These are phyloP conservation scores for Toxoplasma gondii DNA, from an alignment of 169 alveolate genomes.

Conservation along the genomic window DNA sequence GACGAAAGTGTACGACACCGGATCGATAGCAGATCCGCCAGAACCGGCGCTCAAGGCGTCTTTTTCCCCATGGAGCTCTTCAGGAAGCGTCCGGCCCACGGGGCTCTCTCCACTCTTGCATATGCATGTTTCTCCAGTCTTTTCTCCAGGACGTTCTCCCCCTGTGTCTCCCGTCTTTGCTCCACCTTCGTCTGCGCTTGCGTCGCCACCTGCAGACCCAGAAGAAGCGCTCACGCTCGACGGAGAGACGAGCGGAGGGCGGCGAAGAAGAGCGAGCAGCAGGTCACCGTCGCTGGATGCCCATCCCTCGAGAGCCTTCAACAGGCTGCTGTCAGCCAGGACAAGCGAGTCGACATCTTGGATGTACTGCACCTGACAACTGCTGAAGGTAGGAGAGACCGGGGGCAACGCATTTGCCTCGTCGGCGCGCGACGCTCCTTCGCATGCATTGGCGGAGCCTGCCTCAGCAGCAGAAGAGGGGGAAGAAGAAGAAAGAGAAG, in stretches of 20 bases:
- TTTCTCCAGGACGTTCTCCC: too few species aligned
- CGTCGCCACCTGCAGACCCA: not conserved
- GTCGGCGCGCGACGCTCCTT: not conserved
- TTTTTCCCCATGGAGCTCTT: too few species aligned
- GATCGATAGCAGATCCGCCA: not conserved
- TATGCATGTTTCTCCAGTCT: too few species aligned
- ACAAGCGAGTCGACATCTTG: not conserved
- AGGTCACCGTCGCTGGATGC: not conserved
- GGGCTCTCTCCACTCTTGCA: too few species aligned
- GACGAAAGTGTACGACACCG: not conserved
- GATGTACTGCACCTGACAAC: not conserved
- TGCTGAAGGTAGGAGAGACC: not conserved
- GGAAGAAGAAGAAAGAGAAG: not conserved
- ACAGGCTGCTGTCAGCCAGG: not conserved
- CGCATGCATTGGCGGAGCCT: not conserved
- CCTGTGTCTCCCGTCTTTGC: too few species aligned
- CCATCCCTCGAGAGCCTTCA: slow-evolving; percentile 15
- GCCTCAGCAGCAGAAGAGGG: not conserved
- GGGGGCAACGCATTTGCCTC: not conserved
- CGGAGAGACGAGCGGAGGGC: not conserved
- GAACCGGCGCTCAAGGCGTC: too few species aligned
- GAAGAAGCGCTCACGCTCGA: not conserved
- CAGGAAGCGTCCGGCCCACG: too few species aligned
- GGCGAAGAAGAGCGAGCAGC: not conserved
- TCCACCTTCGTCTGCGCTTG: too few species aligned